Base-by-base conservation (phyloP, 306 rosid genomes). In the Fragaria nilgerrensis region DNA sequence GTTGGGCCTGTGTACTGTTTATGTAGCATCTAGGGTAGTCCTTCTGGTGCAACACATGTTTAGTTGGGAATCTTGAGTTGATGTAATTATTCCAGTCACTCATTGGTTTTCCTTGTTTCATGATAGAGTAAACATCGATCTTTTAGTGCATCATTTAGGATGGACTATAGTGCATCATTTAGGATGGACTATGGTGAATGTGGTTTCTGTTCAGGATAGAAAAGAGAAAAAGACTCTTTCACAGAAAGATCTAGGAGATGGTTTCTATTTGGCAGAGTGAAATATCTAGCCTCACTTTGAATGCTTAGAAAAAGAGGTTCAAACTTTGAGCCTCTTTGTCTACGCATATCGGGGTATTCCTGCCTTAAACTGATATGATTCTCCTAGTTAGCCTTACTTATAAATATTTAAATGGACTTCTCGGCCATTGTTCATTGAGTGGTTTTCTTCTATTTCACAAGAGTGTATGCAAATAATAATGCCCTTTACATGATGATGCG, bases 121-220 rank as follows among this genome's bases (percentile, higher is more conserved):
- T 25, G 53, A 7, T 16, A 7, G 23, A 56, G n/a, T 73, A 53
- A 11, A n/a, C 19, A 22, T 74, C 25, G 3, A 22, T 55, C 8
- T 55, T 73, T 37, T 10, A 16, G 20, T 13, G 49, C 58, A 53
- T 72, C 55, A 34, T 73, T 20, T 72, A 56, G 29, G 63, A n/a
- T 58, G 64, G 16, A 58, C 11, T 53, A 8, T 10, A 16, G 20
- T 13, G 49, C 58, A 53, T 72, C 55, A 34, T 73, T 20, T 72
- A 56, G 29, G 63, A n/a, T 58, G 64, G 16, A 58, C 11, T 53
- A 8, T n/a, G n/a, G n/a, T n/a, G n/a, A n/a, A n/a, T n/a, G n/a
- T n/a, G n/a, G n/a, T n/a, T n/a, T n/a, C 64, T 23, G 34, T 23
- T 48, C 49, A 32, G 64, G 75, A 50, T 49, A 72, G 47, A 50